Conservation (phyloP, 1,284 basidiomycete species). For the Chalciporus sp. region DNA sequence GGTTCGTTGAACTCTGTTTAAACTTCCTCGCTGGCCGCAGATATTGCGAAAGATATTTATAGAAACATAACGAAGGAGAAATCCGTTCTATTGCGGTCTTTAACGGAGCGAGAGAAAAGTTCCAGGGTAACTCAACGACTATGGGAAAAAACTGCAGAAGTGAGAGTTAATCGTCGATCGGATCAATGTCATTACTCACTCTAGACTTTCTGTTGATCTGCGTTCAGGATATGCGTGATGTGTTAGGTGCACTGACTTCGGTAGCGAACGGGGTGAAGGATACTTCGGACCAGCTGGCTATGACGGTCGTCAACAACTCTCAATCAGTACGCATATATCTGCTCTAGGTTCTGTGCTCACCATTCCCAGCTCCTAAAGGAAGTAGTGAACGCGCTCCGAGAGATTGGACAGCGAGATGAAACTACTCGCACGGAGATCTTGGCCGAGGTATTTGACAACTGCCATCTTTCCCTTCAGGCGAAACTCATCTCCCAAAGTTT, state of each 20-base stretch:
- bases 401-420: slow-evolving; percentile 24
- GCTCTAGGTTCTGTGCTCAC: slow-evolving; percentile 9
- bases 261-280: slow-evolving; percentile 24
- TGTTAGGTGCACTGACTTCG: slow-evolving; percentile 28
- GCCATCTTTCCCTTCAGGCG: background rate
- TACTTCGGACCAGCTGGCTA: slow-evolving; percentile 21
- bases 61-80: slow-evolving; percentile 65
- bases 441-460: slow-evolving; percentile 23
- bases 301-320: slow-evolving; percentile 16
- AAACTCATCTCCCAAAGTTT: slow-evolving; percentile 26
- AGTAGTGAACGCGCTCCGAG: slow-evolving; percentile 18
- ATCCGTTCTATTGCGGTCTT: slow-evolving; percentile 47
- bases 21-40: slow-evolving; percentile 36
- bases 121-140: slow-evolving; percentile 30
- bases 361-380: slow-evolving; percentile 27
- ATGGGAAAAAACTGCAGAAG: slow-evolving; percentile 34
- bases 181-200: background rate
- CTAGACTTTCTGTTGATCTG: slow-evolving; percentile 4
- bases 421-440: slow-evolving; percentile 22
- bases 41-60: slow-evolving; percentile 68
- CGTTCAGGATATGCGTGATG: slow-evolving; percentile 31
- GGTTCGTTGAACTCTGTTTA: slow-evolving; percentile 2
- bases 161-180: slow-evolving; percentile 20
- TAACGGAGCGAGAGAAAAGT: slow-evolving; percentile 47
- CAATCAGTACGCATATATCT: slow-evolving; percentile 20